Conservation (phyloP, 176 grass and related monocot species). For the Carex parvula region DNA sequence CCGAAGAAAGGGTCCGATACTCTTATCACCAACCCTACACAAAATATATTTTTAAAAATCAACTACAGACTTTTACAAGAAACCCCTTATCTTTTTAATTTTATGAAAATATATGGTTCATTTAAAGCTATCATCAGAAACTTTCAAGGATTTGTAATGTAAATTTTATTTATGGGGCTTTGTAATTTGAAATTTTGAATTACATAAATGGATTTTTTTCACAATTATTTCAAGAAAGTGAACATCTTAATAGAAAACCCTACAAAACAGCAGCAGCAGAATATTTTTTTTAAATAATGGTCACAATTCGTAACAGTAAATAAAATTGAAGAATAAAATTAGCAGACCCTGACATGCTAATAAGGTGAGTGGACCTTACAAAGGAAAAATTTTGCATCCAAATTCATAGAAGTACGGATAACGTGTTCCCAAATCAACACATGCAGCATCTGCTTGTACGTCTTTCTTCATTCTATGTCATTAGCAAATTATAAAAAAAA, state of each 20-base stretch:
- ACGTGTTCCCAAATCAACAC: slow-evolving; percentile 73
- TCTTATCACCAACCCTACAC: slow-evolving; percentile 74
- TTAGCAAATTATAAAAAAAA: slow-evolving; percentile 16
- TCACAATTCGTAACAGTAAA: neutral
- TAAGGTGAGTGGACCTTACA: slow-evolving; percentile 38
- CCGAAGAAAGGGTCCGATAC: slow-evolving; percentile 59
- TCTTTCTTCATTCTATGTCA: slow-evolving; percentile 77
- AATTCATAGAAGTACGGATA: slow-evolving; percentile 88
- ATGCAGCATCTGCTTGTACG: slow-evolving; percentile 91
- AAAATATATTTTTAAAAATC: neutral
- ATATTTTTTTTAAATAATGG: neutral
- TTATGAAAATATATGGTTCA: neutral
- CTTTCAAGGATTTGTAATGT: neutral
- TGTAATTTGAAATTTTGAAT: neutral
- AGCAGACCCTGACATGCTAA: neutral
- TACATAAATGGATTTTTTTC: neutral
- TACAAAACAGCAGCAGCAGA: neutral
- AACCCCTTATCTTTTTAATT: neutral
- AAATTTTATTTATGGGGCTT: neutral
- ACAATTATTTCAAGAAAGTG: neutral
- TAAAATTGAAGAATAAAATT: neutral
- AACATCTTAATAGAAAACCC: neutral
- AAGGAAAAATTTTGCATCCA: slow-evolving; percentile 80
- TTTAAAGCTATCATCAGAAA: neutral
- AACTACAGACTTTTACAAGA: neutral